Evolutionary conservation across 306 rosid species (phyloP).

Genomic region (Vigna unguiculata): DNA sequence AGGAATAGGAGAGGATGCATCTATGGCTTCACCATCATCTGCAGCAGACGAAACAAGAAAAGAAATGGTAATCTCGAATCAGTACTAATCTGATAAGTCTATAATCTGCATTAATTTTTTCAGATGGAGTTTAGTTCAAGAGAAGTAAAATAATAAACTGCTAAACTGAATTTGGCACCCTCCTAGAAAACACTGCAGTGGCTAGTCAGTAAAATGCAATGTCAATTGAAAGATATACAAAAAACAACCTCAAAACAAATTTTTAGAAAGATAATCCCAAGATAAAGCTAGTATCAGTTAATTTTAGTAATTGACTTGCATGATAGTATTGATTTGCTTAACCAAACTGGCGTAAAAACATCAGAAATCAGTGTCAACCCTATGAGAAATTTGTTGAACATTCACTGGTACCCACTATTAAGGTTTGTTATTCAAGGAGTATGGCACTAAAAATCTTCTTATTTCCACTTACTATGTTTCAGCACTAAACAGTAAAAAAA

Average conservation of each 20-base stretch:
- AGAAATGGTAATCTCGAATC: conserved; percentile 17
- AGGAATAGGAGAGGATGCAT: conserved; percentile 87
- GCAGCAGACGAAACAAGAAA: conserved; percentile 35
- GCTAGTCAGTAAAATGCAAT: conserved; percentile 20
- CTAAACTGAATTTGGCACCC: conserved; percentile 8
- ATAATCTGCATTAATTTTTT: conserved; percentile 19
- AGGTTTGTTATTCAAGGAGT: neutral
- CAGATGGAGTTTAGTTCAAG: conserved; percentile 9
- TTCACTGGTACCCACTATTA: neutral
- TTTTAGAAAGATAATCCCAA: neutral
- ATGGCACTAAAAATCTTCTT: neutral
- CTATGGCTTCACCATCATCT: conserved; percentile 74
- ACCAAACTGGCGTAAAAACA: neutral
- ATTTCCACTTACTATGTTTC: neutral
- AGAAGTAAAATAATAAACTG: neutral
- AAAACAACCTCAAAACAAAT: conserved; percentile 8
- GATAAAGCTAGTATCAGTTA: conserved; percentile 5
- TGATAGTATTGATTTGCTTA: neutral
- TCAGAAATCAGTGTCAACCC: conserved; percentile 1
- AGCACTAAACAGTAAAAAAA: neutral
- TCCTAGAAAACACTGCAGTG: neutral
- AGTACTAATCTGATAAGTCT: conserved; percentile 22
- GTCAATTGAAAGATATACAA: neutral
- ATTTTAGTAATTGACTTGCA: neutral
- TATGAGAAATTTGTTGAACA: neutral